A percentile compares a stretch with the other conserved stretches of the same genome.
Evolutionary conservation across 345 rosid species (phyloP).

Genomic region (Combretum micranthum): DNA sequence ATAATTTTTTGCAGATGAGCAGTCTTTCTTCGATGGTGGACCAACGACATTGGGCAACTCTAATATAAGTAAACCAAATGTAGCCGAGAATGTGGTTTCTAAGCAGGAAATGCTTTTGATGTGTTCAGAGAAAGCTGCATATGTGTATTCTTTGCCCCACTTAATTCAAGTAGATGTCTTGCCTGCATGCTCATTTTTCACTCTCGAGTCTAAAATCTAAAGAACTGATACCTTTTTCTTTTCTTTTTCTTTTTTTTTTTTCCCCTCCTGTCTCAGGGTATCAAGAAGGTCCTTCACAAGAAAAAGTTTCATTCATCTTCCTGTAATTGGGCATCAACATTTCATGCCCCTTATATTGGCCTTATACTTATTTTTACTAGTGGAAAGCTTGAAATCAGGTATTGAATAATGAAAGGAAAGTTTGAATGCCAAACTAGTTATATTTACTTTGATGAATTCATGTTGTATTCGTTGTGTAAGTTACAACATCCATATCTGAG

Average conservation of each 20-base stretch:
- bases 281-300: constrained; percentile 73
- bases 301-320: constrained; percentile 65
- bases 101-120: constrained; percentile 54
- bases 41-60: constrained; percentile 17
- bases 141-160: constrained; percentile 62
- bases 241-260: constrained; percentile 2
- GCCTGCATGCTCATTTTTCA: neutral
- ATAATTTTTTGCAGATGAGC: constrained; percentile 35
- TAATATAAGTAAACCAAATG: constrained; percentile 26
- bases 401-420: constrained; percentile 7
- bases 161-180: constrained; percentile 41
- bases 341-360: constrained; percentile 55
- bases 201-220: neutral
- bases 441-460: no score
- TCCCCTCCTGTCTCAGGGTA: constrained; percentile 36
- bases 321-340: constrained; percentile 81
- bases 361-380: constrained; percentile 57
- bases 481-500: no score
- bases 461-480: no score
- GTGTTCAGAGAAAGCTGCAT: constrained; percentile 84
- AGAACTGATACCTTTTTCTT: neutral
- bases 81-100: constrained; percentile 31
- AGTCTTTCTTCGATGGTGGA: constrained; percentile 27
- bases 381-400: constrained; percentile 85
- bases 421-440: no score